Base-by-base conservation (phyloP, 108 stramenopile species). In the Pseudonitzschia multiseries region DNA sequence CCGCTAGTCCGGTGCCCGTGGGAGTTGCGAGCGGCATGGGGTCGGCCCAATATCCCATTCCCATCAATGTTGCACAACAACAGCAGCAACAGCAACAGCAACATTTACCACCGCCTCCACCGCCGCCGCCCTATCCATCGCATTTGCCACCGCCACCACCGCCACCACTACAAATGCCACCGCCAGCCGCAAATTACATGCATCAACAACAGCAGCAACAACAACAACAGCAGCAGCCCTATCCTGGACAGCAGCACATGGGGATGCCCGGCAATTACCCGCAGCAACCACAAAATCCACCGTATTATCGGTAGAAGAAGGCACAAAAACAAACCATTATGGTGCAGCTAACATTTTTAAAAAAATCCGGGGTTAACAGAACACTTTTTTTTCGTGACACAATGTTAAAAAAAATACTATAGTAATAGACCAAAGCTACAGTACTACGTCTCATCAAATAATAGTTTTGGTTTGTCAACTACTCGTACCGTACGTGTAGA, bases 241-340 rank as follows among this genome's bases (percentile, higher is more conserved):
- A 54, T 36, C 12, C 26, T 15, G 8, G 9, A 29, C 71, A 60
- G 8, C 71, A 41, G 59, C 72, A 63, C 32, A 63, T 64, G 63
- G n/a, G 27, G 15, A 40, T 65, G 44, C 56, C 40, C 40, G 72
- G 44, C 22, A 33, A 62, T 41, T 68, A 67, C 43, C 54, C 36
- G 0, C 68, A 64, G 28, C 69, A 76, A 59, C 69, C 69, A 62
- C 61, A 26, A 33, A 33, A 62, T 18, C 61, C 61, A 31, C 61
- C 61, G 8, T 62, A 62, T 40, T 62, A 62, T 62, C 61, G 61
- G 31, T 62, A 62, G 18, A 33, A 10, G n/a, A 56, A 56, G 8
- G 2, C 3, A 56, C 46, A 48, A 48, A 48, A 48, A 5, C 18
- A 48, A 14, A 1, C 4, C 18, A 14, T 3, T 48, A 10, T 14